These are phyloP conservation scores for Stevia rebaudiana DNA, from an alignment of 140 eudicot genomes.

Conservation along the genomic window DNA sequence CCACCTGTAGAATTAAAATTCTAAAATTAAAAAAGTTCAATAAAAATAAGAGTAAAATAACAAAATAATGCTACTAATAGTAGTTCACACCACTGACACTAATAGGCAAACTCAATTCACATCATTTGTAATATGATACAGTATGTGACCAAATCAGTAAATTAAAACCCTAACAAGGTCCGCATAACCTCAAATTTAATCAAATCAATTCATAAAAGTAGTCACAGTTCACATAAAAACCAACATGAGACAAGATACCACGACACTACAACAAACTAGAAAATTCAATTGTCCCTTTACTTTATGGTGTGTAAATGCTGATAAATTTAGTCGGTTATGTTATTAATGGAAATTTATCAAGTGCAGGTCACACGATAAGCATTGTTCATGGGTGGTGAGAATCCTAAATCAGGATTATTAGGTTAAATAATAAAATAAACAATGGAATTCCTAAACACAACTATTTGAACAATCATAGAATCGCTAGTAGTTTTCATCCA, in stretches of 20 bases:
- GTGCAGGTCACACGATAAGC: neutral
- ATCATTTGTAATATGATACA: neutral
- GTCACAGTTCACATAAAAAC: neutral
- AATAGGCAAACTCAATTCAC: neutral
- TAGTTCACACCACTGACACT: too few species aligned
- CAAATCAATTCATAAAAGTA: neutral
- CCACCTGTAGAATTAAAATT: constrained; percentile 48
- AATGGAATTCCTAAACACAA: too few species aligned
- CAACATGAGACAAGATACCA: neutral
- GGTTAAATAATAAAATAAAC: too few species aligned
- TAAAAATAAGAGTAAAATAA: neutral
- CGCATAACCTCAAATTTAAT: neutral
- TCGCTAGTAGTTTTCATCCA: too few species aligned
- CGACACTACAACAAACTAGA: neutral
- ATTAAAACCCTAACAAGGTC: neutral
- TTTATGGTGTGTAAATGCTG: too few species aligned
- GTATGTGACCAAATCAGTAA: neutral
- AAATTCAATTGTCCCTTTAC: neutral
- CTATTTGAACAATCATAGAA: neutral
- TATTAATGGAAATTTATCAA: too few species aligned
- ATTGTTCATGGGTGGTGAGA: neutral
- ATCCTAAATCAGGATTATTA: neutral
- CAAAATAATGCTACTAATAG: too few species aligned
- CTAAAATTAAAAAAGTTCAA: too few species aligned
- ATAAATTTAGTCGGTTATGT: neutral